Percentiles rank a stretch among this genome's conserved stretches.
These are phyloP conservation scores for Flueggea neowawraea DNA, from an alignment of 441 rosid species.

Conservation along the genomic window DNA sequence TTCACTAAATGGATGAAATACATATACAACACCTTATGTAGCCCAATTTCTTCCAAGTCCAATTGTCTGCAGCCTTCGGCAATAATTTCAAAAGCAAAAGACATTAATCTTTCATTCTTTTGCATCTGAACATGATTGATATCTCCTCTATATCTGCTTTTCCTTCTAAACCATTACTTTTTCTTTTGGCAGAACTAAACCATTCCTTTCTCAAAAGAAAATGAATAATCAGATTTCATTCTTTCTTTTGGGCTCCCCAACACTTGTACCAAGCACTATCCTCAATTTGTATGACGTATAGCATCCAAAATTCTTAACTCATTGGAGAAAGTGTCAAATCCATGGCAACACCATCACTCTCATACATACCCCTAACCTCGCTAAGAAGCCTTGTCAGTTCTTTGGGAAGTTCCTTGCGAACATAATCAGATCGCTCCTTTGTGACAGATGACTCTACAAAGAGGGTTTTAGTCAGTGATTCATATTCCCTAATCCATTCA, in stretches of 20 bases:
- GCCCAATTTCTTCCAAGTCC: no score
- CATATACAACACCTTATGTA: no score
- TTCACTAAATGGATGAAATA: no score
- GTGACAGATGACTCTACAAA: slow-evolving; percentile 22
- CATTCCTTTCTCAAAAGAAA: no score
- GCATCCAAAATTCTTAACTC: not conserved
- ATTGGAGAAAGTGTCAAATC: slow-evolving; percentile 30
- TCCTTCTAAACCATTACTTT: no score
- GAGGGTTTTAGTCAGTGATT: not conserved
- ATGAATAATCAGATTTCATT: no score
- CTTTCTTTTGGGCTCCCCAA: not conserved
- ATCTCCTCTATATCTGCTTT: no score
- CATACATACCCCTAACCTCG: slow-evolving; percentile 45
- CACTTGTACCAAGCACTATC: not conserved
- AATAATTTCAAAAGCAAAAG: no score
- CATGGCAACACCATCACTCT: slow-evolving; percentile 31
- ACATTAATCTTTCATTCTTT: no score
- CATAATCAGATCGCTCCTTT: slow-evolving; percentile 31
- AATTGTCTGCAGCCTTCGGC: no score
- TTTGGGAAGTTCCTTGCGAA: slow-evolving; percentile 28
- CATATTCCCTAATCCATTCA: not conserved
- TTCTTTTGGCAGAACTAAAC: no score
- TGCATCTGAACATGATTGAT: no score
- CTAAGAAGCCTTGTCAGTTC: slow-evolving; percentile 37
- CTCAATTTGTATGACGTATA: not conserved